Conservation (phyloP, 257 asterid species). For the Nicotiana paniculata region DNA sequence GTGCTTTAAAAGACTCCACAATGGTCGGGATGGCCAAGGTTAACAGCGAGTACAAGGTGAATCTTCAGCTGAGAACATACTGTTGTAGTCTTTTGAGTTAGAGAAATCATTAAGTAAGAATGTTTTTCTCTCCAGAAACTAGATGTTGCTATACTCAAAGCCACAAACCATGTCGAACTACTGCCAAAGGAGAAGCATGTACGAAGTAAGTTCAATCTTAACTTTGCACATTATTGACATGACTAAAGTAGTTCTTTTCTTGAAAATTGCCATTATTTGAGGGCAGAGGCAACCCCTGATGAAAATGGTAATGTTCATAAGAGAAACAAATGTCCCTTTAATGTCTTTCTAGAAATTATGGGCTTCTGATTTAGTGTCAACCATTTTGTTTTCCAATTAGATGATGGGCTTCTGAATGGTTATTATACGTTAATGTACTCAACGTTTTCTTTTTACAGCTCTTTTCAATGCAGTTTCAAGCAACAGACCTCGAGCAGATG, state of each 20-base stretch:
- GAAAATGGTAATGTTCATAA: neutral
- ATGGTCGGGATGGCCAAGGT: slow-evolving; percentile 72
- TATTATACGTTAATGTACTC: neutral
- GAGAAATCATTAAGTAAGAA: neutral
- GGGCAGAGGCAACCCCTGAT: too few relatives aligned
- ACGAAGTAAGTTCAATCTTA: slow-evolving; percentile 40
- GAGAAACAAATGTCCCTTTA: neutral
- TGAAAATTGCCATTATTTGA: too few relatives aligned
- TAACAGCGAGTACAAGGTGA: slow-evolving; percentile 69
- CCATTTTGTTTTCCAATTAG: neutral
- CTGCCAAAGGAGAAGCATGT: slow-evolving; percentile 81
- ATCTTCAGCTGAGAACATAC: neutral
- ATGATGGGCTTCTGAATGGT: neutral
- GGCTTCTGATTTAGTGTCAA: neutral
- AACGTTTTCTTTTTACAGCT: slow-evolving; percentile 29
- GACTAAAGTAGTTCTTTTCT: too few relatives aligned
- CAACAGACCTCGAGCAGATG: slow-evolving; percentile 76
- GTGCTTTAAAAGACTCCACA: slow-evolving; percentile 69
- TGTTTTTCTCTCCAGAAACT: slow-evolving; percentile 39
- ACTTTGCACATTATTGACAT: neutral
- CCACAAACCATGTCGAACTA: slow-evolving; percentile 66
- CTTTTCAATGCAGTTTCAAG: slow-evolving; percentile 61
- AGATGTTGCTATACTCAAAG: slow-evolving; percentile 67
- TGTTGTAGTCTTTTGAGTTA: neutral
- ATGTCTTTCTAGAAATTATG: too few relatives aligned